phyloP scores from a whole-genome alignment of 345 rosid genomes.

The Camelina neglecta region DNA sequence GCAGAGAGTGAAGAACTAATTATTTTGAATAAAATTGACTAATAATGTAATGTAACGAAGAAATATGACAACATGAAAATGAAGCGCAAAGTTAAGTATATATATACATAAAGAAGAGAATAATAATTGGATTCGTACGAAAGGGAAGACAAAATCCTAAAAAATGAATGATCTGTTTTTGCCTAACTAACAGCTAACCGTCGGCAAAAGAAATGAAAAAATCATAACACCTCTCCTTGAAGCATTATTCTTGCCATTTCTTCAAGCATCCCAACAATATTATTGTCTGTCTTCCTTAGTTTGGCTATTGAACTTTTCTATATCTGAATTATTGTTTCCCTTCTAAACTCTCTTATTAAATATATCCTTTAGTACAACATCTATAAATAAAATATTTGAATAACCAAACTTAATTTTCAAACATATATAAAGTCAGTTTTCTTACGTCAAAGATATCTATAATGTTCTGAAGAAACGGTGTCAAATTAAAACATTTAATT shows the following conservation, averaged over 20 bases:
- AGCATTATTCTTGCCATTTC: slow-evolving; percentile 41
- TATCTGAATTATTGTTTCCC: neutral
- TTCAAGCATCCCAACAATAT: slow-evolving; percentile 25
- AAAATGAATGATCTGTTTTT: no score
- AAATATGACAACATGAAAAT: slow-evolving; percentile 14
- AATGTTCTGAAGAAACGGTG: neutral
- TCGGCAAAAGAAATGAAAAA: slow-evolving; percentile 22
- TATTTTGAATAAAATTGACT: slow-evolving; percentile 18
- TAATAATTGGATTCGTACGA: slow-evolving; percentile 13
- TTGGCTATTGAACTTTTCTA: neutral
- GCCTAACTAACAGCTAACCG: neutral
- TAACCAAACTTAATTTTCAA: neutral
- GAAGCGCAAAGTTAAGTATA: slow-evolving; percentile 36
- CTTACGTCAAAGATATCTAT: neutral
- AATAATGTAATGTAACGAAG: neutral
- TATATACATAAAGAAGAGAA: slow-evolving; percentile 9
- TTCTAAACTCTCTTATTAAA: neutral
- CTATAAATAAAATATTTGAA: neutral
- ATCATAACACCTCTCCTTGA: neutral
- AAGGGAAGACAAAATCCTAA: neutral
- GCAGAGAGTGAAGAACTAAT: slow-evolving; percentile 24
- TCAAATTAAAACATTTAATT: neutral
- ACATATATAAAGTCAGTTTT: neutral
- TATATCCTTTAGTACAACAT: neutral
- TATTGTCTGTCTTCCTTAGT: neutral